phyloP scores from a whole-genome alignment of 768 basidiomycete species.

The Amanita rubescens region DNA sequence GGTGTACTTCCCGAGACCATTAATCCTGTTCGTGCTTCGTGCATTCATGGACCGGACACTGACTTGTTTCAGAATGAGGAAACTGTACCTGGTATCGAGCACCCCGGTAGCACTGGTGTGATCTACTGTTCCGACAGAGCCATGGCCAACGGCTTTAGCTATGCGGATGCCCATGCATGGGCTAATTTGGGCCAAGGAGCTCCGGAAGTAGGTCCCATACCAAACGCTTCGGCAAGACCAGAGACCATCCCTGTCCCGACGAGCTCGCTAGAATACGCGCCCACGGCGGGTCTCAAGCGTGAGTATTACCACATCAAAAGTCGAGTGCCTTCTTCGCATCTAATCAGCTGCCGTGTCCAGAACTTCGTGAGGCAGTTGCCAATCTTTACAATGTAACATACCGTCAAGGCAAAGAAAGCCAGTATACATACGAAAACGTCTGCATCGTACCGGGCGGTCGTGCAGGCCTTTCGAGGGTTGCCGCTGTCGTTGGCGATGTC shows the following conservation, averaged over 20 bases:
- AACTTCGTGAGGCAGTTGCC: slow-evolving; percentile 84
- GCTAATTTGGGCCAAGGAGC: slow-evolving; percentile 89
- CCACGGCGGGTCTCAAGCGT: slow-evolving; percentile 89
- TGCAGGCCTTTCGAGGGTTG: slow-evolving; percentile 82
- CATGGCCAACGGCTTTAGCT: slow-evolving; percentile 91
- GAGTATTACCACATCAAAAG: not conserved
- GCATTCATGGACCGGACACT: not conserved
- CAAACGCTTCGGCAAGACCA: slow-evolving; percentile 62
- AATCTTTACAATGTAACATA: slow-evolving; percentile 85
- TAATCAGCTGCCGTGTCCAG: slow-evolving; percentile 25
- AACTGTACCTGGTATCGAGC: slow-evolving; percentile 82
- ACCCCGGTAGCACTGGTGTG: slow-evolving; percentile 57
- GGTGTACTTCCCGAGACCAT: slow-evolving; percentile 57
- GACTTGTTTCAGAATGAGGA: slow-evolving; percentile 61
- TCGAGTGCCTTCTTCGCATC: not conserved
- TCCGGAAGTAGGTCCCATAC: slow-evolving; percentile 82
- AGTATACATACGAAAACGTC: slow-evolving; percentile 90
- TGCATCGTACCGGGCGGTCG: slow-evolving; percentile 95
- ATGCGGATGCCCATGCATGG: slow-evolving; percentile 74
- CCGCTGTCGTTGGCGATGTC: slow-evolving; percentile 87
- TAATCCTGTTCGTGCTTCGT: slow-evolving; percentile 48
- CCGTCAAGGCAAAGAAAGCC: slow-evolving; percentile 67
- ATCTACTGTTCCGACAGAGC: slow-evolving; percentile 91
- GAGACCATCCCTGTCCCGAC: slow-evolving; percentile 54
- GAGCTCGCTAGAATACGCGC: slow-evolving; percentile 84